Percentiles rank a stretch among this genome's conserved stretches.
Conservation (phyloP, 2,329 filamentous ascomycete species). For the Aspergillus aculeatinus region DNA sequence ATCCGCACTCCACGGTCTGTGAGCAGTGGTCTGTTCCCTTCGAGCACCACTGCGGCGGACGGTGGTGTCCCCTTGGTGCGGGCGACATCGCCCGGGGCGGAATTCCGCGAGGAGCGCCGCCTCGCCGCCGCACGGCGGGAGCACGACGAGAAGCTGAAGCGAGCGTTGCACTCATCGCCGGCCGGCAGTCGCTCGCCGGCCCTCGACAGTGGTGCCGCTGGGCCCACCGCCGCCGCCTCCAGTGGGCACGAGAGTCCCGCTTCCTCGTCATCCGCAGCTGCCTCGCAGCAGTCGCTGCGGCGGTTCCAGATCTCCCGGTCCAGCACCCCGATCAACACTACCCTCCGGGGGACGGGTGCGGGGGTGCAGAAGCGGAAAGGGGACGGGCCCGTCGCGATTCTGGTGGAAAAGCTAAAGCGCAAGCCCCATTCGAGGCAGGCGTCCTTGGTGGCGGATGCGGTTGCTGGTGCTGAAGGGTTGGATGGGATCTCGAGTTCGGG, state of each 20-base stretch:
- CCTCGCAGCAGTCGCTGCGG: slow-evolving; percentile 28
- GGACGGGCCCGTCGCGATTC: slow-evolving; percentile 34
- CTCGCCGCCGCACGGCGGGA: slow-evolving; percentile 30
- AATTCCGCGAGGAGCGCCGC: slow-evolving; percentile 37
- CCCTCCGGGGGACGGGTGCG: slow-evolving; percentile 28
- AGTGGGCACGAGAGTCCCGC: slow-evolving; percentile 17
- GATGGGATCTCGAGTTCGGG: background rate
- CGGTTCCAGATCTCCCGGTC: slow-evolving; percentile 43
- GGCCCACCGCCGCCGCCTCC: slow-evolving; percentile 11
- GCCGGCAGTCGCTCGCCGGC: background rate
- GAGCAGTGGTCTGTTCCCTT: slow-evolving; percentile 30
- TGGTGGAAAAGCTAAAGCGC: slow-evolving; percentile 41
- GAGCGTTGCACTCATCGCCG: slow-evolving; percentile 25
- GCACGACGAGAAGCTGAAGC: slow-evolving; percentile 30
- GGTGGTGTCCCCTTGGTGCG: slow-evolving; percentile 41
- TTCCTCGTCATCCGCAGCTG: slow-evolving; percentile 15
- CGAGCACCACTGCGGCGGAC: slow-evolving; percentile 11
- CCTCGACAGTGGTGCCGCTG: background rate
- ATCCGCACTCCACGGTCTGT: slow-evolving; percentile 37
- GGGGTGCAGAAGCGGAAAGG: slow-evolving; percentile 39
- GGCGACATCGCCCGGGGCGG: slow-evolving; percentile 44
- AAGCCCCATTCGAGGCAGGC: slow-evolving; percentile 35
- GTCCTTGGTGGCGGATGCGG: slow-evolving; percentile 34
- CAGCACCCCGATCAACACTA: slow-evolving; percentile 22
- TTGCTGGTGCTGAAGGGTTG: slow-evolving; percentile 17